Percentiles rank a stretch among this genome's conserved stretches.
Conservation (phyloP, 2,329 filamentous ascomycete species). For the Fusarium guadeloupense region DNA sequence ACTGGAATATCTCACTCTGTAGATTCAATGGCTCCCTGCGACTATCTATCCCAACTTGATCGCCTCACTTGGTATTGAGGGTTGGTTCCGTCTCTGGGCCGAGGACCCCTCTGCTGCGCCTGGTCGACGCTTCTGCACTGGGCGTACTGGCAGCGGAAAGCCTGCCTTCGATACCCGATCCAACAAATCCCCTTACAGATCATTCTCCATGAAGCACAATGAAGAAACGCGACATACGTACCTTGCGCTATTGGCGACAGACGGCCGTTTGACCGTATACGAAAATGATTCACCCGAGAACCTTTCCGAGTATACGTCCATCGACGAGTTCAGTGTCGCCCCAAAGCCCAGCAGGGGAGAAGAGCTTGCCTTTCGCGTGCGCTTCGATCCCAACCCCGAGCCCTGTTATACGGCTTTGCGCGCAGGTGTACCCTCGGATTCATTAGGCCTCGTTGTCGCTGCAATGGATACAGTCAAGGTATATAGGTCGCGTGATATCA, state of each 20-base stretch:
- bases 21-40: constrained; percentile 94
- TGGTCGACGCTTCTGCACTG: constrained; percentile 80
- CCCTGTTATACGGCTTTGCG: constrained; percentile 80
- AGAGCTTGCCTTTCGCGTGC: constrained; percentile 85
- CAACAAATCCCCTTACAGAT: constrained; percentile 73
- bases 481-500: constrained; percentile 76
- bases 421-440: constrained; percentile 82
- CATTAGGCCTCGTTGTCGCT: constrained; percentile 83
- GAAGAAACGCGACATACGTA: constrained; percentile 83
- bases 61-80: constrained; percentile 88
- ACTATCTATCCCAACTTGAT: constrained; percentile 87
- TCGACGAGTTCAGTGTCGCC: constrained; percentile 81
- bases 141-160: constrained; percentile 58
- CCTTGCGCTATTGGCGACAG: constrained; percentile 83
- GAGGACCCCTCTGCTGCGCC: constrained; percentile 85
- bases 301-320: constrained; percentile 75
- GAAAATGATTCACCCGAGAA: constrained; percentile 88
- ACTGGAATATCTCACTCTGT: constrained; percentile 16
- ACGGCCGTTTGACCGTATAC: constrained; percentile 81
- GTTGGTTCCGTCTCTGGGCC: constrained; percentile 90
- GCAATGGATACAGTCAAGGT: constrained; percentile 85
- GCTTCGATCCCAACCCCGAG: constrained; percentile 88
- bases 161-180: constrained; percentile 66
- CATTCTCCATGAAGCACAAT: constrained; percentile 85
- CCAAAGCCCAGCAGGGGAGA: constrained; percentile 78